Evolutionary conservation across 441 rosid species (phyloP).

Genomic region (Codiaeum variegatum): DNA sequence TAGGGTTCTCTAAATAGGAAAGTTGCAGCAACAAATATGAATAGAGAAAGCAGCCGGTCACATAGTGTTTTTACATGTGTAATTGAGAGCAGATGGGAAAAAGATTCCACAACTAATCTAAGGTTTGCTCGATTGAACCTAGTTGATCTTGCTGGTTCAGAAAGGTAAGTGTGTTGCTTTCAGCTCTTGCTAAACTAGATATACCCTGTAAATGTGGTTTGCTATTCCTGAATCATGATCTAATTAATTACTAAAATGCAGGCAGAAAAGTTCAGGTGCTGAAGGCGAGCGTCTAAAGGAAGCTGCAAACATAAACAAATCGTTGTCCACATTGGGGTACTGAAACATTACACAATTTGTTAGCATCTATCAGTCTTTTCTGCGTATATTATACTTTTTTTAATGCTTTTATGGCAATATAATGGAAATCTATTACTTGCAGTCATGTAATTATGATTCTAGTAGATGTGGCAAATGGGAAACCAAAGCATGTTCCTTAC

Average conservation of each 20-base stretch:
- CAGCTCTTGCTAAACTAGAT: constrained; percentile 16
- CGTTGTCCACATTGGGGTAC: constrained; percentile 94
- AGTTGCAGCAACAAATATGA: constrained; percentile 98
- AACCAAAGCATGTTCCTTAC: constrained; percentile 80
- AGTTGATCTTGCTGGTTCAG: constrained; percentile 98
- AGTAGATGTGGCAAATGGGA: constrained; percentile 90
- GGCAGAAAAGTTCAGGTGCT: constrained; percentile 98
- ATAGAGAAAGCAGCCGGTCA: constrained; percentile 95
- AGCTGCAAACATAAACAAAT: constrained; percentile 94
- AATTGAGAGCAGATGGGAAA: constrained; percentile 97
- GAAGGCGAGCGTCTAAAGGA: constrained; percentile 97
- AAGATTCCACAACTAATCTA: constrained; percentile 77
- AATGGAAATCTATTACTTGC: constrained; percentile 27
- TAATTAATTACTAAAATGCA: constrained; percentile 27
- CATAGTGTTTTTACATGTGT: constrained; percentile 96
- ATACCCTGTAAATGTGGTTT: constrained; percentile 11
- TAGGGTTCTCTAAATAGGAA: constrained; percentile 91
- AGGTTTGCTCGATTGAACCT: constrained; percentile 95
- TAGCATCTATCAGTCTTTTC: background rate
- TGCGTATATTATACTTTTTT: background rate
- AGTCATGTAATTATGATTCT: constrained; percentile 99
- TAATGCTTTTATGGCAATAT: constrained; percentile 9
- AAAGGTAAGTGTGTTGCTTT: constrained; percentile 47
- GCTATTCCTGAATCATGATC: constrained; percentile 1
- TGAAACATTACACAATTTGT: constrained; percentile 4